Base-by-base conservation (phyloP, 2,329 filamentous ascomycete genomes). In the Sporothrix pseudoabietina region DNA sequence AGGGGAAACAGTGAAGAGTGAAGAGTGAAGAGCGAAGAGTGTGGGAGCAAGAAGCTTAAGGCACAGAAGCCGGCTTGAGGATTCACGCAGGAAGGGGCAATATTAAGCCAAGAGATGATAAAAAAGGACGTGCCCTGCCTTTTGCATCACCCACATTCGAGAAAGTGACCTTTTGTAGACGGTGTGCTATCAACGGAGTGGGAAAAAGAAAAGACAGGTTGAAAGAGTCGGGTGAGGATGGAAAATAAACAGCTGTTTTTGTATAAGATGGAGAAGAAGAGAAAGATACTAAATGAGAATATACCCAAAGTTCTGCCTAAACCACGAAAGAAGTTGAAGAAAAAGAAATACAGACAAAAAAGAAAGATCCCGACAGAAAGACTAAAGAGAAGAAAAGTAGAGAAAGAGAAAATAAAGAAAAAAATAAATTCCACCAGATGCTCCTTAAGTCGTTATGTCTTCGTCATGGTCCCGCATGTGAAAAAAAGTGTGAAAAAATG, bases 401-500 rank as follows among this genome's bases (percentile, higher is more conserved):
- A 39, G 5, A 54, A 72, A 44, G 47, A 22, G 41, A 61, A 63
- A 35, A 61, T n/a, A 52, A 63, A 63, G 63, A 71, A 72, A 71
- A 72, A 39, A 69, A 68, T 19, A 32, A 59, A 55, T 61, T 70
- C 74, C 68, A 69, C 74, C 66, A 71, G 44, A 70, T 71, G 71
- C 72, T 69, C 70, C 47, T 44, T 47, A 39, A 57, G 47, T 73
- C 68, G 72, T 75, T 70, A 55, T 75, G n/a, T 75, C 71, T 76
- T 76, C 75, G 70, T 72, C 73, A 76, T 75, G 72, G 68, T 55
- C 71, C 73, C 59, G 72, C 70, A 69, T 73, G 73, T 69, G 32
- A 59, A 55, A 59, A 59, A 68, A 41, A 35, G 30, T 54, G 16
- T 71, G 16, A 66, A 41, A 41, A 14, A 71, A 26, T 30, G 39